These are phyloP conservation scores for Cutaneotrichosporon sp. DNA, from an alignment of 1,284 basidiomycete genomes.

Conservation along the genomic window DNA sequence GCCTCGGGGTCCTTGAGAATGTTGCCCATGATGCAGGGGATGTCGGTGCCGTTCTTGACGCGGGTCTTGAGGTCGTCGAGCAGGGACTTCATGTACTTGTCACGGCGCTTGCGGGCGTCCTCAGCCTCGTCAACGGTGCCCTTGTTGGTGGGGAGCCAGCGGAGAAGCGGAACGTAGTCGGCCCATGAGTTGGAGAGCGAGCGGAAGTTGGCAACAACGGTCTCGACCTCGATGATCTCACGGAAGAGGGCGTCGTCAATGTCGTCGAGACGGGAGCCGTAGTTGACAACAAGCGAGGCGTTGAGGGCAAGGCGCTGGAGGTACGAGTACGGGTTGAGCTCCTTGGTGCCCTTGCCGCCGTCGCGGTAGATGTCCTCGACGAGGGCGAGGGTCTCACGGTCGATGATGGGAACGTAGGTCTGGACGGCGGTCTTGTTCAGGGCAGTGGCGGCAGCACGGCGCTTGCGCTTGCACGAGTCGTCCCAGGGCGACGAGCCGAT, in stretches of 20 bases:
- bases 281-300: constrained; percentile 19
- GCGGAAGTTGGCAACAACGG: constrained; percentile 12
- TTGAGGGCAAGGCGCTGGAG: constrained; percentile 18
- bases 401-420: constrained; percentile 18
- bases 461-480: constrained; percentile 22
- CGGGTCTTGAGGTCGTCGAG: constrained; percentile 18
- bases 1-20: constrained; percentile 23
- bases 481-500: constrained; percentile 22
- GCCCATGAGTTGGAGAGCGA: constrained; percentile 9
- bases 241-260: constrained; percentile 12
- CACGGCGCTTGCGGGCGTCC: constrained; percentile 13
- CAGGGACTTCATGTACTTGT: constrained; percentile 18
- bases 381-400: constrained; percentile 20
- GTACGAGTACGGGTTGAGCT: constrained; percentile 16
- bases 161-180: constrained; percentile 20
- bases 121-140: not conserved
- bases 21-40: constrained; percentile 19
- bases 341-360: constrained; percentile 12
- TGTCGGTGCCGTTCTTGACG: constrained; percentile 16
- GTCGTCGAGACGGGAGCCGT: constrained; percentile 15
- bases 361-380: constrained; percentile 17
- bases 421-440: constrained; percentile 17
- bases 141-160: constrained; percentile 6
- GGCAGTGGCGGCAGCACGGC: constrained; percentile 17
- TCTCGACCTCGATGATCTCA: constrained; percentile 18